These are phyloP conservation scores for Yamadazyma triangularis DNA, from an alignment of 1,139 yeast species.

Conservation along the genomic window DNA sequence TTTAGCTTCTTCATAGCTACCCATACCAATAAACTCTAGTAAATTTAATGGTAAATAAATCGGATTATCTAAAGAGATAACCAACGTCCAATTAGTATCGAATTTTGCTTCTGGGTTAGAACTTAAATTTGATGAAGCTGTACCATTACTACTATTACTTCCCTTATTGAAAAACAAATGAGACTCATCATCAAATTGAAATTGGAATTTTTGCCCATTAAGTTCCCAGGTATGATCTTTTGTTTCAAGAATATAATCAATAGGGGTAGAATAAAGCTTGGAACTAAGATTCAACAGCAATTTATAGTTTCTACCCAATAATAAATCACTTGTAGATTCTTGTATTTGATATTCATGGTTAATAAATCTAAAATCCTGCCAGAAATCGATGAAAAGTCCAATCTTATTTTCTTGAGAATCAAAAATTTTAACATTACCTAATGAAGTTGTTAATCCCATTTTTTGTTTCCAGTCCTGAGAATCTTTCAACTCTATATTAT, in stretches of 20 bases:
- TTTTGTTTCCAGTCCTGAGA: slow-evolving; percentile 15
- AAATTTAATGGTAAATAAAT: slow-evolving; percentile 24
- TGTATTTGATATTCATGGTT: slow-evolving; percentile 14
- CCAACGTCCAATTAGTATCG: slow-evolving; percentile 16
- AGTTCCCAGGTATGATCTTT: slow-evolving; percentile 15
- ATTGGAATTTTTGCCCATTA: slow-evolving; percentile 8
- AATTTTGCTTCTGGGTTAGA: slow-evolving; percentile 2
- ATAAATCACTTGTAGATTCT: slow-evolving; percentile 1
- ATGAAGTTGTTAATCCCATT: slow-evolving; percentile 19
- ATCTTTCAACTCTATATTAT: not conserved
- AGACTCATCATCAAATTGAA: slow-evolving; percentile 11
- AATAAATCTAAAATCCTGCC: slow-evolving; percentile 32
- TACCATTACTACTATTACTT: slow-evolving; percentile 1
- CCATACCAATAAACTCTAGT: slow-evolving; percentile 28
- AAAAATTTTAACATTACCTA: slow-evolving; percentile 30
- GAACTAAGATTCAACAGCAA: slow-evolving; percentile 9
- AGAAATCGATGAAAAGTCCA: slow-evolving; percentile 33
- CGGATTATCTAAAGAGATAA: slow-evolving; percentile 20
- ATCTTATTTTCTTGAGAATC: slow-evolving; percentile 18
- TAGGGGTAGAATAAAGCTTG: slow-evolving; percentile 4
- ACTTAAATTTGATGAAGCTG: not conserved
- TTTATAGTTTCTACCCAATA: slow-evolving; percentile 9
- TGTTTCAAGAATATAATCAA: slow-evolving; percentile 17
- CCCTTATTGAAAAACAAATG: slow-evolving; percentile 5
- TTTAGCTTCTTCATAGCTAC: slow-evolving; percentile 9